A percentile compares a stretch with the other conserved stretches of the same genome.
These are phyloP conservation scores for Yamadazyma mexicana DNA, from an alignment of 1,139 yeast species.

Conservation along the genomic window DNA sequence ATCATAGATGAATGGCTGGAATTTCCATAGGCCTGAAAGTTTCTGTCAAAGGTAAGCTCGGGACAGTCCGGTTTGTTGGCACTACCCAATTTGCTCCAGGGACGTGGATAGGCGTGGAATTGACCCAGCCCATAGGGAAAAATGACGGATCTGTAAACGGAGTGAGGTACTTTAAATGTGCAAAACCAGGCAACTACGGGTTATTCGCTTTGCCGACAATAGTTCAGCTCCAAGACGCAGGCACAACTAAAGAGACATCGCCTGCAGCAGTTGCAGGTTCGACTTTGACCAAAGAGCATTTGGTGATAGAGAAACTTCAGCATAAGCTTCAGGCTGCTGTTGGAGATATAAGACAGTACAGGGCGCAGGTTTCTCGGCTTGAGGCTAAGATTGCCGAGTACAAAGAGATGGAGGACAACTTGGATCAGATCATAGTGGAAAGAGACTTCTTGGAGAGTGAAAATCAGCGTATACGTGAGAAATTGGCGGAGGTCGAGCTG, in stretches of 20 bases:
- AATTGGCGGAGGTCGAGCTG: conserved; percentile 28
- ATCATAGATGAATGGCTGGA: conserved; percentile 2
- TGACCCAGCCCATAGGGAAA: conserved; percentile 65
- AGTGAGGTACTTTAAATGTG: conserved; percentile 57
- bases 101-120: conserved; percentile 77
- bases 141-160: conserved; percentile 80
- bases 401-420: conserved; percentile 42
- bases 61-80: conserved; percentile 52
- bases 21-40: conserved; percentile 41
- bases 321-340: conserved; percentile 33
- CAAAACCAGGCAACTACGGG: conserved; percentile 49
- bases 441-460: conserved; percentile 50
- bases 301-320: conserved; percentile 47
- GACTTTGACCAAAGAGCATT: background rate
- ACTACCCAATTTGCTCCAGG: conserved; percentile 61
- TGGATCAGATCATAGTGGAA: conserved; percentile 48
- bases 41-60: conserved; percentile 40
- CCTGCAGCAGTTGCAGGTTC: background rate
- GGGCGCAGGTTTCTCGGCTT: conserved; percentile 18
- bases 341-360: conserved; percentile 26
- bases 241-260: no score
- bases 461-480: conserved; percentile 32
- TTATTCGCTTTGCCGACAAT: conserved; percentile 49
- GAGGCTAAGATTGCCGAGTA: conserved; percentile 24
- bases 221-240: no score